Evolutionary conservation across 2,329 filamentous ascomycete genomes (phyloP), one percentile per base, ranked within the genome.

Genomic region (Zalaria obscura): DNA sequence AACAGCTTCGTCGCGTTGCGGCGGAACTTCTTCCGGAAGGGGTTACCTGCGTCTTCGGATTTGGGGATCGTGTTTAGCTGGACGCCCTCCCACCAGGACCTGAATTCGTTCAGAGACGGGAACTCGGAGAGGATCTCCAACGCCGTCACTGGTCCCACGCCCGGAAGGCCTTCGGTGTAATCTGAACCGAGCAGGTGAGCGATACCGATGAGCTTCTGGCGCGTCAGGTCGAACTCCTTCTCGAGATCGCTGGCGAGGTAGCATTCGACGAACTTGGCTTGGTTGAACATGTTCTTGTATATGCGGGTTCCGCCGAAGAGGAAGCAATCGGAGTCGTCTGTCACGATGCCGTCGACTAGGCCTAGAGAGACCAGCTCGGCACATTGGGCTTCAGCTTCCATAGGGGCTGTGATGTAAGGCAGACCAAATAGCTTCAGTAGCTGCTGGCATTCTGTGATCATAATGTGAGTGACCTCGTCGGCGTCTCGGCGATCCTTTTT

Each of bases 271-370:
- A 86, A 93, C 58, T 98, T 98, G 60, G 91, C 91, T 52, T 86
- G 81, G 62, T 95, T 98, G 70, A 98, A 98, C 87, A 98, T 93
- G 67, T 98, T 98, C 62, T 98, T 98, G 70, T 98, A 98, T 25
- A 98, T 83, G 11, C 89, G 74, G 0, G 87, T 98, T 32, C 91
- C 93, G 11, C 91, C 93, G 59, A 98, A 98, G 1, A 98, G 73
- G 55, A 98, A 98, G 1, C 81, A 93, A 66, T 98, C 91, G 3
- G 83, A 93, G 58, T 98, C 91, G 54, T 98, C 91, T 0, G 93
- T 98, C 27, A 98, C 88, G 47, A 98, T 94, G 8, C 93, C 91
- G 57, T 98, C 93, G 5, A 98, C 93, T 0, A 96, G 75, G 0
- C 86, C 85, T 0, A 96, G 68, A 0, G 65, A 66, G 1, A 98